Evolutionary conservation across 1,139 yeast species (phyloP).

Genomic region (Lodderomyces parapsilosis): DNA sequence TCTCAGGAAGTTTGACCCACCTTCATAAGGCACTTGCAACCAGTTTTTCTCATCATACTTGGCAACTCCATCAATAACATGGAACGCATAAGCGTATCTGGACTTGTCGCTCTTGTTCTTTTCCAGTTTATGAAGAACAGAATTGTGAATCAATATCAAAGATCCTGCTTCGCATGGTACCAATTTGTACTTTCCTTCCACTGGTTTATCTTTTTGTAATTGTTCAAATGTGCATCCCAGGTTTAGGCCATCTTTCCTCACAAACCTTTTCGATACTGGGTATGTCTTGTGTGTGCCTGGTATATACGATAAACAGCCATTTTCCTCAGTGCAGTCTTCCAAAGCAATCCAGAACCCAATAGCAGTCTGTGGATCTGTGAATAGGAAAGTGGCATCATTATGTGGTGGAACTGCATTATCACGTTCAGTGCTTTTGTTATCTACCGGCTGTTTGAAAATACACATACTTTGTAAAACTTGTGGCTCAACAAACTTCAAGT

Average conservation of each 20-base stretch:
- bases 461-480: constrained; percentile 77
- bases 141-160: constrained; percentile 65
- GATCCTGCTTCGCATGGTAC: constrained; percentile 74
- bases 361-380: constrained; percentile 69
- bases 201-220: constrained; percentile 21
- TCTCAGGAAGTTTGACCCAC: constrained; percentile 56
- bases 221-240: constrained; percentile 54
- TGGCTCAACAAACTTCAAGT: constrained; percentile 60
- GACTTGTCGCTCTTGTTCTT: constrained; percentile 54
- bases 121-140: constrained; percentile 72
- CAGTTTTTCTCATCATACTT: constrained; percentile 66
- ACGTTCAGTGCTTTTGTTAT: constrained; percentile 22
- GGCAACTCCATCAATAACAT: constrained; percentile 64
- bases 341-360: constrained; percentile 83
- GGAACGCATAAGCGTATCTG: constrained; percentile 78
- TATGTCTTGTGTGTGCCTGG: constrained; percentile 70
- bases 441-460: constrained; percentile 69
- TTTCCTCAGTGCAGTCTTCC: constrained; percentile 65
- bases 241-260: constrained; percentile 45
- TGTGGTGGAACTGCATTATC: constrained; percentile 76
- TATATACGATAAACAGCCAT: constrained; percentile 71
- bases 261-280: constrained; percentile 65
- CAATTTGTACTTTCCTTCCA: constrained; percentile 40
- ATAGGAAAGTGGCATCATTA: constrained; percentile 73
- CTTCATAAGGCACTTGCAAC: constrained; percentile 69